These are phyloP conservation scores for Olyra latifolia DNA, from an alignment of 176 grass and related monocot species.

Conservation along the genomic window DNA sequence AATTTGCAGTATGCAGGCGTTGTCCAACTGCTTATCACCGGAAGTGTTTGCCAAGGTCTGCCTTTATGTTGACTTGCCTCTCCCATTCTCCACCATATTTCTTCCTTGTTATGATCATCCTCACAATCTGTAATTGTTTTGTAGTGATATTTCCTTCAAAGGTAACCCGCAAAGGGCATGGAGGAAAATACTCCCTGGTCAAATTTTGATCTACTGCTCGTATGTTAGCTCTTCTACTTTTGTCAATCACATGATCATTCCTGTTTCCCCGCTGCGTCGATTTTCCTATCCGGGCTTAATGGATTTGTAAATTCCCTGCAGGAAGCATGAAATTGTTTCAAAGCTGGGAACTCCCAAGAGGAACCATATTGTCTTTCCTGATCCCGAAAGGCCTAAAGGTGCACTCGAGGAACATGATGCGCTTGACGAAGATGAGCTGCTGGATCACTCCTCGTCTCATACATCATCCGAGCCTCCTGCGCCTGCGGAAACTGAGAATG, in stretches of 20 bases:
- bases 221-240: constrained; percentile 37
- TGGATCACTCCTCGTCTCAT: background rate
- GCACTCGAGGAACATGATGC: background rate
- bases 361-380: constrained; percentile 70
- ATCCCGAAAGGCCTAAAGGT: constrained; percentile 1
- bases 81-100: background rate
- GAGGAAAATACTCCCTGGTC: constrained; percentile 51
- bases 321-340: constrained; percentile 62
- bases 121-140: constrained; percentile 24
- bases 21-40: constrained; percentile 76
- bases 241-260: background rate
- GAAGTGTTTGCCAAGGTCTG: constrained; percentile 79
- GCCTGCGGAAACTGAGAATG: background rate
- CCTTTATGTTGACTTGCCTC: background rate
- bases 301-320: constrained; percentile 37
- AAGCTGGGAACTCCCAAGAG: constrained; percentile 45
- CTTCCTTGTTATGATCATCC: background rate
- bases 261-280: background rate
- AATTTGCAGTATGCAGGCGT: constrained; percentile 77
- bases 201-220: constrained; percentile 81
- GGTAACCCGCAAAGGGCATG: constrained; percentile 59
- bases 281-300: background rate
- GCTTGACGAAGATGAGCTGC: background rate
- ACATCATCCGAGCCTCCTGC: background rate
- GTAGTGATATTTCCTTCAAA: constrained; percentile 53